phyloP scores from a whole-genome alignment of 1,139 yeast genomes.

The Geotrichum siamense region DNA sequence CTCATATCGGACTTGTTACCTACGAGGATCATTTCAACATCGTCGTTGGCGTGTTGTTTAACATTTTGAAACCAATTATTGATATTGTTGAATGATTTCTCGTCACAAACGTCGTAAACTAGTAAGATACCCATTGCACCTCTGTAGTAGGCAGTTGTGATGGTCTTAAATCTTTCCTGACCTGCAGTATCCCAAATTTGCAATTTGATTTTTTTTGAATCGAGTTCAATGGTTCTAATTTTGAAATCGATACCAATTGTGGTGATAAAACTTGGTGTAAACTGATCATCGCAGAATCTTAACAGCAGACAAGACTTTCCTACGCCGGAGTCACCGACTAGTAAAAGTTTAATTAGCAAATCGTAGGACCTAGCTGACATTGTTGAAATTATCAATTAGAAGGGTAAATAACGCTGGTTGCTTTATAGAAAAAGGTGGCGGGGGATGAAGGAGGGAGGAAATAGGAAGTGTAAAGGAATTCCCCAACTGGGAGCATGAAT shows the following conservation, averaged over 20 bases:
- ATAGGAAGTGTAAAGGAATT: background rate
- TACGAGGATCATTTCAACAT: conserved; percentile 86
- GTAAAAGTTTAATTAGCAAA: conserved; percentile 84
- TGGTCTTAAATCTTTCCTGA: conserved; percentile 95
- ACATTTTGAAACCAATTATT: conserved; percentile 94
- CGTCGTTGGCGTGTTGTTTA: conserved; percentile 92
- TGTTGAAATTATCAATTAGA: background rate
- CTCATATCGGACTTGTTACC: conserved; percentile 90
- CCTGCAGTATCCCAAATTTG: conserved; percentile 99
- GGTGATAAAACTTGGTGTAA: conserved; percentile 92
- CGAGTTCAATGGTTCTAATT: conserved; percentile 90
- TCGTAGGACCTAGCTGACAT: conserved; percentile 68
- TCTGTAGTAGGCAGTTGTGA: conserved; percentile 95
- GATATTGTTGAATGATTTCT: conserved; percentile 76
- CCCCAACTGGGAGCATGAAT: too few species aligned
- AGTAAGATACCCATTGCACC: conserved; percentile 98
- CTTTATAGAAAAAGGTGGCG: conserved; percentile 1
- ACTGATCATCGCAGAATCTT: conserved; percentile 94
- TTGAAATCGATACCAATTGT: conserved; percentile 98
- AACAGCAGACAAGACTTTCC: conserved; percentile 93
- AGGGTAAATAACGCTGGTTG: background rate
- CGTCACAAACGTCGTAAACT: conserved; percentile 94
- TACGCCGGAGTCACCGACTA: conserved; percentile 93
- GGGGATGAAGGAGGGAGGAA: conserved; percentile 1
- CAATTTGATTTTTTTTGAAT: conserved; percentile 85